phyloP scores from a whole-genome alignment of 148 eudicot genomes.

The Amaranthus hypochondriacus region DNA sequence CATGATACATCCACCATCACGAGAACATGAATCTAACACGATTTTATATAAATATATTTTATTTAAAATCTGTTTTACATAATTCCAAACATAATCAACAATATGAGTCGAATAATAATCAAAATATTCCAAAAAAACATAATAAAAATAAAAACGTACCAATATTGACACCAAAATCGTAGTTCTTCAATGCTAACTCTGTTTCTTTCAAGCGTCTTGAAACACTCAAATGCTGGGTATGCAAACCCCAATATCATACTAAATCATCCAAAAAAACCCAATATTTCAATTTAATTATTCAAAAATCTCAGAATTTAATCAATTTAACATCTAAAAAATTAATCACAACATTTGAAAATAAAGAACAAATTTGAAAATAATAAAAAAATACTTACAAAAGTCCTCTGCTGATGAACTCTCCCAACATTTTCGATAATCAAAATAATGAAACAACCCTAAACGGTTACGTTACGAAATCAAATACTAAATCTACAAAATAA shows the following conservation, averaged over 20 bases:
- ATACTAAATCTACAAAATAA: background rate
- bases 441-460: background rate
- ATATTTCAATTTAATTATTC: background rate
- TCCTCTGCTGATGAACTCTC: conserved; percentile 56
- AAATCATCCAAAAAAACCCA: conserved; percentile 1
- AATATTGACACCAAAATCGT: conserved; percentile 98
- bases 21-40: too few species aligned
- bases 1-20: too few species aligned
- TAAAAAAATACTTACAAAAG: conserved; percentile 53
- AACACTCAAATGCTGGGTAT: conserved; percentile 90
- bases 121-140: too few species aligned
- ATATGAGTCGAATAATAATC: too few species aligned
- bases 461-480: background rate
- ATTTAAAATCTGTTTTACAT: background rate
- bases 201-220: conserved; percentile 78
- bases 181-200: conserved; percentile 66
- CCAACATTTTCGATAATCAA: conserved; percentile 51
- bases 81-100: background rate
- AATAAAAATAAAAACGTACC: conserved; percentile 35
- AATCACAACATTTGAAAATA: background rate
- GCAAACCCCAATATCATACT: conserved; percentile 86
- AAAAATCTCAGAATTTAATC: too few species aligned
- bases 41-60: too few species aligned
- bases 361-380: background rate
- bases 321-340: background rate